Evolutionary conservation across 208 protist genomes (phyloP).

Genomic region (Leishmania tarentolae): DNA sequence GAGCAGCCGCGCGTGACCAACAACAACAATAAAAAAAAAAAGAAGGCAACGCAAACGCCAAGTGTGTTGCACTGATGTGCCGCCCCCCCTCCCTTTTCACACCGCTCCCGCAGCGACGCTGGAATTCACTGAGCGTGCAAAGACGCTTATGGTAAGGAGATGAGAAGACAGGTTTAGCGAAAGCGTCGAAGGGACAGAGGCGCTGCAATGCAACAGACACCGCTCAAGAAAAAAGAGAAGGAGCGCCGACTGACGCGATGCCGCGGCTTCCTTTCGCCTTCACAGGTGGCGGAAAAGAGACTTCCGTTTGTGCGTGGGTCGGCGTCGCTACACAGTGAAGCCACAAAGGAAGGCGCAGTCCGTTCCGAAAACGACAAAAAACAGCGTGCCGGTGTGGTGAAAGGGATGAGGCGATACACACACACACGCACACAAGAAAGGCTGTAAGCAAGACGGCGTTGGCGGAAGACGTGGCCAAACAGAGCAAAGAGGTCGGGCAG

Average conservation of each 20-base stretch:
- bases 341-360: not conserved
- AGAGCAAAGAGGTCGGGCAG: not conserved
- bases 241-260: not conserved
- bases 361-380: not conserved
- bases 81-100: not conserved
- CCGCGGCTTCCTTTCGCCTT: not conserved
- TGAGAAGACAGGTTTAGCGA: not conserved
- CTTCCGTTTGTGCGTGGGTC: not conserved
- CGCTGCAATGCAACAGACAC: not conserved
- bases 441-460: not conserved
- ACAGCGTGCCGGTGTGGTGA: not conserved
- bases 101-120: not conserved
- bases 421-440: not conserved
- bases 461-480: not conserved
- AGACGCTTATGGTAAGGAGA: constrained; percentile 5
- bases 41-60: not conserved
- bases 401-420: not conserved
- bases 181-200: not conserved
- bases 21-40: constrained; percentile 1
- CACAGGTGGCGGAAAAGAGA: not conserved
- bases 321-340: not conserved
- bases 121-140: constrained; percentile 4
- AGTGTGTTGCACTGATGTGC: not conserved
- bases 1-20: not conserved
- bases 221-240: not conserved